A percentile compares a stretch with the other conserved stretches of the same genome.
Evolutionary conservation across 495 filamentous ascomycete genomes (phyloP).

Genomic region (Xylaria nigripes): DNA sequence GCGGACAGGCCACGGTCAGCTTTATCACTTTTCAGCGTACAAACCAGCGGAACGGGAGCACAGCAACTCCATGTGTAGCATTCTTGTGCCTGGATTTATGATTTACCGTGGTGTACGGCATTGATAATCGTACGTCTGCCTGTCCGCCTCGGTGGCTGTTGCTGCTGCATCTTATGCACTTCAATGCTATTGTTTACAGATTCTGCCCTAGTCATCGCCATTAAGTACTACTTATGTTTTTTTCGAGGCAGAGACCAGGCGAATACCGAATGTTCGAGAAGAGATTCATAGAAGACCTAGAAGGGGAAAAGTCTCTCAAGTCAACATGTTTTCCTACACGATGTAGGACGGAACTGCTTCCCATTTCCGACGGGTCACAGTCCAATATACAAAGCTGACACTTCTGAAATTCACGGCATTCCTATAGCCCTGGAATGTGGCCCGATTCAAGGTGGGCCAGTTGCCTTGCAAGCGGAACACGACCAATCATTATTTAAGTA

Average conservation of each 20-base stretch:
- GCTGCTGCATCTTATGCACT: not conserved
- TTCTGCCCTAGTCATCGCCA: not conserved
- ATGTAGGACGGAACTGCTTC: not conserved
- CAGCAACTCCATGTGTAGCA: not conserved
- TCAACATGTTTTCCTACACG: not conserved
- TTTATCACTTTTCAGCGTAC: not conserved
- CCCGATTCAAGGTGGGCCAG: constrained; percentile 2
- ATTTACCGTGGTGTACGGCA: not conserved
- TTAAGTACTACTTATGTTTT: too few species aligned
- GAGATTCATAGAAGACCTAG: not conserved
- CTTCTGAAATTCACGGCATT: constrained; percentile 2
- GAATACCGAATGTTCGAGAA: not conserved
- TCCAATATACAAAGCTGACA: constrained; percentile 1
- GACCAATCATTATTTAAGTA: not conserved
- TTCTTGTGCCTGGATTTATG: constrained; percentile 1
- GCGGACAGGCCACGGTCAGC: not conserved
- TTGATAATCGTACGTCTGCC: not conserved
- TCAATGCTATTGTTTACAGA: not conserved
- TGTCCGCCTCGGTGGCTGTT: constrained; percentile 1
- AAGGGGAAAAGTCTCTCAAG: not conserved
- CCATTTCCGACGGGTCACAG: not conserved
- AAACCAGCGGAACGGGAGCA: not conserved
- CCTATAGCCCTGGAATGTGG: not conserved
- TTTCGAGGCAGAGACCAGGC: too few species aligned
- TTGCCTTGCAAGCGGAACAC: constrained; percentile 1